A percentile compares a stretch with the other conserved stretches of the same genome.
Conservation (phyloP, 805 yeast genomes). For the Martiniozyma abietophila region DNA sequence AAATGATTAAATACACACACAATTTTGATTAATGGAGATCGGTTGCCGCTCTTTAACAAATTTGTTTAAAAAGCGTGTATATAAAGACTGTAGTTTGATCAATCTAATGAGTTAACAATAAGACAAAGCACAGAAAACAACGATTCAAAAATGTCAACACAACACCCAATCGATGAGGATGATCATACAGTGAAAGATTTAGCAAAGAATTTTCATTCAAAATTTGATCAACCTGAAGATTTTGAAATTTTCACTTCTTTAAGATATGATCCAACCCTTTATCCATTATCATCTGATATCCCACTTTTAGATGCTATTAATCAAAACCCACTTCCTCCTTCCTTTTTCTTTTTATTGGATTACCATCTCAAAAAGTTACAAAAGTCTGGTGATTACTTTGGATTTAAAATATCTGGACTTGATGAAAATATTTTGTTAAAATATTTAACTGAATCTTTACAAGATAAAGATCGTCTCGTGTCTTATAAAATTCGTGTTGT, state of each 20-base stretch:
- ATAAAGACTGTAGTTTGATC: no score
- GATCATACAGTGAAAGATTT: conserved; percentile 88
- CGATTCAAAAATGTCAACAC: no score
- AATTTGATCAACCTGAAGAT: conserved; percentile 46
- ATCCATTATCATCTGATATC: conserved; percentile 12
- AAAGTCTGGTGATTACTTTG: conserved; percentile 45
- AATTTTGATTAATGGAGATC: no score
- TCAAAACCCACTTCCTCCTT: conserved; percentile 18
- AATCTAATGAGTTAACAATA: no score
- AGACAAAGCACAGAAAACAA: no score
- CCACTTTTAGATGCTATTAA: conserved; percentile 19
- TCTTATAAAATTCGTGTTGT: conserved; percentile 43
- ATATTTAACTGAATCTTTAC: conserved; percentile 31
- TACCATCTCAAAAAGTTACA: conserved; percentile 56
- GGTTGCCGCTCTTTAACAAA: no score
- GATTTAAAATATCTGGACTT: conserved; percentile 30
- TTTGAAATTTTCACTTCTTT: conserved; percentile 63
- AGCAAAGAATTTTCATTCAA: conserved; percentile 66
- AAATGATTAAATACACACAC: no score
- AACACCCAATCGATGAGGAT: no score
- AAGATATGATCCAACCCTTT: conserved; percentile 61
- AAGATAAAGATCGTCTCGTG: conserved; percentile 20
- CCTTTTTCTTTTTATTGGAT: conserved; percentile 50
- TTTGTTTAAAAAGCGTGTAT: no score
- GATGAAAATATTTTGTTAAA: conserved; percentile 33